Evolutionary conservation across 2,329 filamentous ascomycete genomes (phyloP).

Genomic region (Microcera coccophila): DNA sequence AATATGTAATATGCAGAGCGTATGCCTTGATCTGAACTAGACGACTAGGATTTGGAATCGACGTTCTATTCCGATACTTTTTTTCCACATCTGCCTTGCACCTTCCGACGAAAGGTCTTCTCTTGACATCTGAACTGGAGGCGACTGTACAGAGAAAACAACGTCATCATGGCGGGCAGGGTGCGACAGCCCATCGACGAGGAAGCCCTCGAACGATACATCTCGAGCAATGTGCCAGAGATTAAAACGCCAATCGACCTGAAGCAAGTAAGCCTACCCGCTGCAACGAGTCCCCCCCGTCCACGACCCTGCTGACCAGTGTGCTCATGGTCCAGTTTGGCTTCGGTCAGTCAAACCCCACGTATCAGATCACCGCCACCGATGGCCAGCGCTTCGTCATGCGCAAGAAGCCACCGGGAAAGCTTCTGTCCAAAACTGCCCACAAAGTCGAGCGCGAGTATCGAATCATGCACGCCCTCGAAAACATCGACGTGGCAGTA

Average conservation of each 20-base stretch:
- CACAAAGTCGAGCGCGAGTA: slow-evolving; percentile 97
- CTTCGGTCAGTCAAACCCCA: slow-evolving; percentile 96
- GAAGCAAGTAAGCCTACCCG: slow-evolving; percentile 65
- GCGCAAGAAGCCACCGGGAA: slow-evolving; percentile 96
- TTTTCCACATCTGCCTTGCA: not conserved
- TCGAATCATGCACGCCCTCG: slow-evolving; percentile 80
- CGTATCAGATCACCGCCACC: slow-evolving; percentile 79
- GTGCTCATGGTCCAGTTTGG: slow-evolving; percentile 63
- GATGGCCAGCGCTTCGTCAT: slow-evolving; percentile 74
- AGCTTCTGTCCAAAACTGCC: slow-evolving; percentile 86
- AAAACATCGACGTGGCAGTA: slow-evolving; percentile 75
- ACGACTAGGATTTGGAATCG: slow-evolving; percentile 2
- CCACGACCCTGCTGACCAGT: not conserved
- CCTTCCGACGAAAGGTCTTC: not conserved
- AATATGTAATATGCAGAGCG: slow-evolving; percentile 7
- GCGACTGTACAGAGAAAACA: not conserved
- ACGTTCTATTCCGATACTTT: not conserved
- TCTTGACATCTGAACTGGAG: not conserved
- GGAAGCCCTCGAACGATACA: slow-evolving; percentile 71
- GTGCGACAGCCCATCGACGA: slow-evolving; percentile 90
- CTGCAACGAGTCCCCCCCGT: too few species aligned
- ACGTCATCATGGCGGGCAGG: slow-evolving; percentile 67
- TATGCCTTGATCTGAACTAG: not conserved
- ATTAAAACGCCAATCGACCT: slow-evolving; percentile 80
- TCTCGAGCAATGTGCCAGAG: slow-evolving; percentile 72